Evolutionary conservation across 345 rosid species (phyloP), one percentile per base, ranked within the genome.

Genomic region (Eucalyptus curtisii): DNA sequence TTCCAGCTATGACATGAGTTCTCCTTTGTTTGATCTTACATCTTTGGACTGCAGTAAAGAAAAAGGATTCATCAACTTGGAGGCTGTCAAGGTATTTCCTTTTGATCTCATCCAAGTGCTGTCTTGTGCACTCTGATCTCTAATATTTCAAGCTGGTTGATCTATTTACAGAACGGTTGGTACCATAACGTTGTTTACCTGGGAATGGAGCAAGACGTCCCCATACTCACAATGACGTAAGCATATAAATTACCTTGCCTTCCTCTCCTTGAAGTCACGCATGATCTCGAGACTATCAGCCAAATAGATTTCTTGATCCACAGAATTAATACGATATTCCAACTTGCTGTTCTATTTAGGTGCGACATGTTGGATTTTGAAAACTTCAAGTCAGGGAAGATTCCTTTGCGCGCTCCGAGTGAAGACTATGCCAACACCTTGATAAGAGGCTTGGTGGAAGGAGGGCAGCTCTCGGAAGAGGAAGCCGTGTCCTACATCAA

Each of bases 181-280:
- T 98, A 98, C 91, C 92, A 87, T 68, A 94, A 93, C 37, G 95
- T 96, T 17, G 93, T 97, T 86, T 95, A 91, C 95, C 61, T 98
- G 91, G 99, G 98, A 80, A 94, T 91, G 92, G 94, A 95, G 90
- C 20, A 64, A 2, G 92, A 88, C 87, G 88, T 96, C 55, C 96
- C 99, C 31, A 90, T 98, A 80, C 90, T 98, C 80, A 94, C 99
- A 49, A 97, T 97, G 96, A 98, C 98, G 99, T 95, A 92, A 6
- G 96, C 80, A 37, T 47, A 55, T 50, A 22, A 45, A 24, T 55
- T 31, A 55, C 10, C 48, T 64, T 27, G 24, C 80, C 88, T 8
- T 44, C 87, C 15, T 64, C 6, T 64, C 84, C 27, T 14, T 88
- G 88, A 25, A 76, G 57, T 47, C 33, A 5, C 8, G 7, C 52